A percentile compares a stretch with the other conserved stretches of the same genome.
Evolutionary conservation across 345 rosid species (phyloP).

Genomic region (Arabis hirsuta): DNA sequence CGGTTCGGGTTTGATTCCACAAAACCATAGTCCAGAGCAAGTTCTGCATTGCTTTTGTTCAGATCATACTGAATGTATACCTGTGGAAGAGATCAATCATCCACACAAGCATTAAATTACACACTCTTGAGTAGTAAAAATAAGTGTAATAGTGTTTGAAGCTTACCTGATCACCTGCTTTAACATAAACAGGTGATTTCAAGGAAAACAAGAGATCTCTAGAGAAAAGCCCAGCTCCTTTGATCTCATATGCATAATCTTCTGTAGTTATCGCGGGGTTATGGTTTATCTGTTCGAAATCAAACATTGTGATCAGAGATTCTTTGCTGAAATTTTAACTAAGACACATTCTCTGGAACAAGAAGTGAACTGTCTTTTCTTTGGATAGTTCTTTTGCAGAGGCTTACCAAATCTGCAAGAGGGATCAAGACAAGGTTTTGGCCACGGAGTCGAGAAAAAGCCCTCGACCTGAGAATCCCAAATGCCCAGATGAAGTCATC

Average conservation of each 20-base stretch:
- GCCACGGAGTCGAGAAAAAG: constrained; percentile 88
- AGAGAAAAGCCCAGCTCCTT: constrained; percentile 93
- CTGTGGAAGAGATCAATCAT: constrained; percentile 48
- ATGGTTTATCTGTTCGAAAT: constrained; percentile 73
- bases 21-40: constrained; percentile 93
- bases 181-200: constrained; percentile 72
- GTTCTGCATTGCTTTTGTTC: constrained; percentile 85
- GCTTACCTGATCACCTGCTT: constrained; percentile 89
- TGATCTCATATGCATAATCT: constrained; percentile 89
- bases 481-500: constrained; percentile 90
- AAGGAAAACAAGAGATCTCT: constrained; percentile 85
- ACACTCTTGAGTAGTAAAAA: neutral
- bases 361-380: neutral
- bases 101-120: constrained; percentile 2
- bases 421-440: constrained; percentile 88
- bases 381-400: neutral
- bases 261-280: constrained; percentile 68
- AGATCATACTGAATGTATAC: constrained; percentile 83
- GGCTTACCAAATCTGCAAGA: constrained; percentile 84
- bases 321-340: neutral
- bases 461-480: constrained; percentile 86
- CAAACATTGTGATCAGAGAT: constrained; percentile 17
- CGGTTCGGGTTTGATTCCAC: constrained; percentile 67
- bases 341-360: neutral
- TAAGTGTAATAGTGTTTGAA: constrained; percentile 28